A percentile compares a stretch with the other conserved stretches of the same genome.
Conservation (phyloP, 768 basidiomycete genomes). For the Pulveroboletus ravenelii region DNA sequence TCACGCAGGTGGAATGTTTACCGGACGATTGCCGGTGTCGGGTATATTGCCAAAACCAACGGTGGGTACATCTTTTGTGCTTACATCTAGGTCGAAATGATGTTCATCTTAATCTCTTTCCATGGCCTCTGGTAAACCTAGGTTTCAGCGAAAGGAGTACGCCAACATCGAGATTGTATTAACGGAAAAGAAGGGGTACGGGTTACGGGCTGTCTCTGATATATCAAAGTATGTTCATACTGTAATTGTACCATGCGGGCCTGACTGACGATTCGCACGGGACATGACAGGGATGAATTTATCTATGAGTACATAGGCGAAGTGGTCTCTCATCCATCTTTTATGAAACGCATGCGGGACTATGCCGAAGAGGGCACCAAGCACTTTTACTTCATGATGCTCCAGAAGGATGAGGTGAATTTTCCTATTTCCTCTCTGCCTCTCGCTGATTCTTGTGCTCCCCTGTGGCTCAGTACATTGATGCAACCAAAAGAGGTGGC, state of each 20-base stretch:
- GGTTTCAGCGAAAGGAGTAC: slow-evolving; percentile 85
- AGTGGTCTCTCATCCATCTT: slow-evolving; percentile 81
- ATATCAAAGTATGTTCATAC: slow-evolving; percentile 53
- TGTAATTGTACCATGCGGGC: neutral
- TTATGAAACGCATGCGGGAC: slow-evolving; percentile 90
- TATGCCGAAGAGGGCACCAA: slow-evolving; percentile 90
- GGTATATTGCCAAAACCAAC: slow-evolving; percentile 83
- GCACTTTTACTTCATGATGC: slow-evolving; percentile 99
- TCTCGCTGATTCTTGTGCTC: neutral
- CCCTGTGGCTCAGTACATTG: slow-evolving; percentile 67
- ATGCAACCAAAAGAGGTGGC: slow-evolving; percentile 95
- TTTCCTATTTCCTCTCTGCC: neutral
- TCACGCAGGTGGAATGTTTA: slow-evolving; percentile 97
- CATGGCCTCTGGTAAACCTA: slow-evolving; percentile 28
- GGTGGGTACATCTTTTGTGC: slow-evolving; percentile 44
- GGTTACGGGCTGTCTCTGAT: slow-evolving; percentile 72
- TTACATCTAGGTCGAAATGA: neutral
- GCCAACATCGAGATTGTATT: slow-evolving; percentile 83
- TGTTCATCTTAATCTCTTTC: slow-evolving; percentile 2
- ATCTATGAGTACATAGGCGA: slow-evolving; percentile 99
- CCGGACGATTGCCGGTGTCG: slow-evolving; percentile 83
- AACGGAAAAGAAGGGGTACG: slow-evolving; percentile 96
- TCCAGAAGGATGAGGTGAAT: slow-evolving; percentile 93
- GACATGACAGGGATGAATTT: slow-evolving; percentile 66
- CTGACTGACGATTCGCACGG: slow-evolving; percentile 6